These are phyloP conservation scores for Chlorella variabilis DNA, from an alignment of 163 green algal genomes.

Conservation along the genomic window DNA sequence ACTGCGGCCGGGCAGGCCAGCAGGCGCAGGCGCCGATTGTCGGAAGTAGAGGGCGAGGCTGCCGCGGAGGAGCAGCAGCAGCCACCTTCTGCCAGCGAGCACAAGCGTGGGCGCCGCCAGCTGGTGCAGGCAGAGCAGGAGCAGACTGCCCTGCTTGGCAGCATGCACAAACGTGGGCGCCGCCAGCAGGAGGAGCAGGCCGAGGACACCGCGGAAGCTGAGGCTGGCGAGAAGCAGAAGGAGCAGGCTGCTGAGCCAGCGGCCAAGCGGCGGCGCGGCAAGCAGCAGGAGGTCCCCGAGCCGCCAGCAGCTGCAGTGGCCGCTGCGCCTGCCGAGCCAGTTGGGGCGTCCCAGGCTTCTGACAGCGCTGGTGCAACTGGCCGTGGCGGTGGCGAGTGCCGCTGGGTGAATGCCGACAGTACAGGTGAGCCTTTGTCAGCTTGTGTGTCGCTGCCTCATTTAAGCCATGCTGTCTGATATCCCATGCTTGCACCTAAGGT, in stretches of 20 bases:
- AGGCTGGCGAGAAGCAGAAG: background rate
- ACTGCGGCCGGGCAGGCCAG: background rate
- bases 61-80: background rate
- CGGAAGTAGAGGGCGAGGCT: background rate
- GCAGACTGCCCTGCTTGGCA: too few relatives aligned
- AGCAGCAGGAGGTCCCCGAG: background rate
- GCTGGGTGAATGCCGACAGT: background rate
- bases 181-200: background rate
- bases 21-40: background rate
- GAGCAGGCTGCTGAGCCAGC: background rate
- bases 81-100: too few relatives aligned
- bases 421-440: background rate
- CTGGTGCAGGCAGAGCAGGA: too few relatives aligned
- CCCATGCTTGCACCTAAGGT: background rate
- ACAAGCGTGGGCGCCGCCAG: too few relatives aligned
- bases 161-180: too few relatives aligned
- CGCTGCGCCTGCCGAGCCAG: background rate
- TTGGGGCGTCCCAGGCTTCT: background rate
- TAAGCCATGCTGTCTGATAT: background rate
- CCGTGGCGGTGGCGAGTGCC: background rate
- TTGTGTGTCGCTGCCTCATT: too few relatives aligned
- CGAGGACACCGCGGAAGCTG: background rate
- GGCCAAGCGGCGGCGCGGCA: background rate
- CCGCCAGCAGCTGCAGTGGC: background rate
- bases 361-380: background rate